Evolutionary conservation across 2,329 filamentous ascomycete species (phyloP).

Genomic region (Didymella glomerata): DNA sequence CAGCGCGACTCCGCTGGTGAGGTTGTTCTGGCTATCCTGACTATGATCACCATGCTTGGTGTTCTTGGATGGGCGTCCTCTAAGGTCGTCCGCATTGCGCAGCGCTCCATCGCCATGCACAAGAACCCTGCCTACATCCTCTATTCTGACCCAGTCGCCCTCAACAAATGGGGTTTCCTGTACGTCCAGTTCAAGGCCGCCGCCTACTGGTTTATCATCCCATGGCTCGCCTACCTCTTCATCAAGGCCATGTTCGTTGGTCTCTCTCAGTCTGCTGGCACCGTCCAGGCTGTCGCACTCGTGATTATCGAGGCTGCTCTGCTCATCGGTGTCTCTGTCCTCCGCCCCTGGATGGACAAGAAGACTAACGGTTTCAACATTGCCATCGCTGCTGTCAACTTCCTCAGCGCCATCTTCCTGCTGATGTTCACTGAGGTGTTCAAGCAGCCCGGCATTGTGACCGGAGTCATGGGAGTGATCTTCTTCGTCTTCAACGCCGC

Average conservation of each 20-base stretch:
- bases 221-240: constrained; percentile 78
- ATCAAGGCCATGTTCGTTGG: constrained; percentile 90
- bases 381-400: constrained; percentile 87
- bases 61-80: constrained; percentile 85
- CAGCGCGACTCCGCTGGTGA: constrained; percentile 84
- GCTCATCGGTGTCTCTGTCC: constrained; percentile 78
- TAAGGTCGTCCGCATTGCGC: constrained; percentile 89
- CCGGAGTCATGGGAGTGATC: constrained; percentile 86
- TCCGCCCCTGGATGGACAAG: constrained; percentile 98
- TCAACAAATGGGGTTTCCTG: constrained; percentile 98
- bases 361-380: constrained; percentile 98
- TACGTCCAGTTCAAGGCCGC: constrained; percentile 97
- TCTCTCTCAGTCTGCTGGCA: constrained; percentile 74
- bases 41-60: constrained; percentile 79
- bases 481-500: constrained; percentile 88
- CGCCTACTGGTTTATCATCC: constrained; percentile 93
- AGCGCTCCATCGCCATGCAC: constrained; percentile 87
- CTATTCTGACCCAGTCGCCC: constrained; percentile 89
- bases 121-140: constrained; percentile 97
- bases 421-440: constrained; percentile 90
- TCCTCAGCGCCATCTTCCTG: constrained; percentile 87
- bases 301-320: constrained; percentile 82
- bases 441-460: constrained; percentile 81
- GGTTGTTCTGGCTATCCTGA: constrained; percentile 86
- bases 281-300: constrained; percentile 81